Base-by-base conservation (phyloP, 495 filamentous ascomycete genomes). In the Hyaloscypha bicolor region DNA sequence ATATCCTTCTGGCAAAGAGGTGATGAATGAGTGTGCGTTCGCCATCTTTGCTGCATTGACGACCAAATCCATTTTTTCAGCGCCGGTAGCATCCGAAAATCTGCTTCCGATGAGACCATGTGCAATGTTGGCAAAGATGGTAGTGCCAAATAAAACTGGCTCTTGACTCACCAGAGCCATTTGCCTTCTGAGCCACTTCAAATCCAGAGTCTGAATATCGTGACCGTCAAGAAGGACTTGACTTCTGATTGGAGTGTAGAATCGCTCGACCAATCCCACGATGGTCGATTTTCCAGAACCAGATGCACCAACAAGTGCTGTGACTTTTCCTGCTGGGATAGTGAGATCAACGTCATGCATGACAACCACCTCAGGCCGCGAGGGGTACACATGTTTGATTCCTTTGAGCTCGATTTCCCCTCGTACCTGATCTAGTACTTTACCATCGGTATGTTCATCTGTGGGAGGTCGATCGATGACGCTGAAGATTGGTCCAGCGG, bases 241-340 rank as follows among this genome's bases (percentile, higher is more conserved):
- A 9, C 91, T 91, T 14, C 84, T 78, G 4, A 89, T 79, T 1
- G 76, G 79, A 63, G 84, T 80, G 65, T 83, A 86, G 70, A 83
- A 84, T 9, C 85, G 79, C 67, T 87, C 84, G 12, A 90, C 72
- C 4, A 89, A 75, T 33, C 80, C 73, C 30, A 89, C 79, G 9
- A 83, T 76, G 1, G 86, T 87, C 4, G 79, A 80, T 67, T 89
- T 89, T 9, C 87, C 86, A 21, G 86, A 89, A 5, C 90, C 90
- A 0, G 88, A 91, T n/a, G 92, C 86, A 2, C 94, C 90, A 53
- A 95, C 91, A 56, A 97, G 82, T 21, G 93, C 92, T 29, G 90
- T 91, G 21, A 88, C 89, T 74, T 94, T 92, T 1, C 93, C 93
- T 6, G 92, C 88, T 9, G 90, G 88, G 6, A 91, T 79, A 1